Evolutionary conservation across 2,329 filamentous ascomycete species (phyloP), one percentile per base, ranked within the genome.

Genomic region (Ophiostoma fasciatum): DNA sequence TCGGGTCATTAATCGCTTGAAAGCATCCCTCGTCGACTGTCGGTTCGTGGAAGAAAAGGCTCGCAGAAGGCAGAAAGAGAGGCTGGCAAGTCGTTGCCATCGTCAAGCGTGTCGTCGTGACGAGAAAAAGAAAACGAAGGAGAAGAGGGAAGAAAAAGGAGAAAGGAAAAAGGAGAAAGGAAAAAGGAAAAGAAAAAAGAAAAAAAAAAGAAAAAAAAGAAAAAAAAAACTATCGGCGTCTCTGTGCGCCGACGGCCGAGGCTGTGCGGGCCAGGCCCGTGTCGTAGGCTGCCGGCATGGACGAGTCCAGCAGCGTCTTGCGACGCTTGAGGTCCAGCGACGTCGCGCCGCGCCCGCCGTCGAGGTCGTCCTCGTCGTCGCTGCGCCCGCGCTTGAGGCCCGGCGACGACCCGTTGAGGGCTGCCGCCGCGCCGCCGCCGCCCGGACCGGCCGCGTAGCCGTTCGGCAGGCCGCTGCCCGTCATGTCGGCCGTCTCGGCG

Each of bases 391-490:
- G 58, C 50, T 64, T 64, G 43, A 55, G 38, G 5, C 50, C 47
- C 29, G 47, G 45, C 31, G 68, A 48, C 5, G 68, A 62, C 14
- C 79, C 80, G 47, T 84, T 88, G 58, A 82, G 63, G 17, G 73
- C 56, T 9, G 74, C 62, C 36, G 70, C 28, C 8, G 22, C 25
- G 25, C 12, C 12, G 9, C 10, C 25, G 10, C 5, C 25, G 25
- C 10, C 25, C 7, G 25, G 5, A 5, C 10, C 25, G 13, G 12
- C 59, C 13, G 73, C 64, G 45, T 87, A 83, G 9, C 70, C 71
- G 46, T 74, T 75, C 35, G 69, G 59, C 56, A 77, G 61, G 14
- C 64, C 56, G n/a, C n/a, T n/a, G 41, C 55, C 58, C 28, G 58
- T 55, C 56, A 77, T 63, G 47, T 81, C 77, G 5, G 68, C 60